Base-by-base conservation (phyloP, 805 yeast genomes). In the Candida wancherniae region DNA sequence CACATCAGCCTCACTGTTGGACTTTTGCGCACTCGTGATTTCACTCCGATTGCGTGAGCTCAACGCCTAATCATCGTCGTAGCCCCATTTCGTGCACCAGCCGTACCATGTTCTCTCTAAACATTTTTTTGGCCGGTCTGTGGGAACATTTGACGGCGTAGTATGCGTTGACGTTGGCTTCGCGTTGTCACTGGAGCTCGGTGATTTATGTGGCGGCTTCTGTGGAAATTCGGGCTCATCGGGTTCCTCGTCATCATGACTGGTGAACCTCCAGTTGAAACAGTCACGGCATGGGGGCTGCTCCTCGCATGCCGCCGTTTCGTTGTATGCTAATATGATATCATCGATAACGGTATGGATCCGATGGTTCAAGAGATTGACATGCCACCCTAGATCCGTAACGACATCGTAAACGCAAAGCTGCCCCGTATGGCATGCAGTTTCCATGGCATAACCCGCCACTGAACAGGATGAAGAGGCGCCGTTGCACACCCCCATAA, bases 381-480 rank as follows among this genome's bases (percentile, higher is more conserved):
- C 88, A 49, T 77, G 80, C 96, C 97, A 90, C 2, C 97, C 97
- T 42, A 72, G 63, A 45, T 92, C 97, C 3, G 72, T 70, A 9
- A 88, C 95, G 8, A 82, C 88, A 49, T 92, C 97, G 58, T 90
- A 92, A 17, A 80, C 70, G 55, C 97, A 92, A 32, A 76, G 75
- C 53, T 71, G 72, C 0, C 97, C 98, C 0, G 95, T 73, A 55
- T 92, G 98, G 53, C 98, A 92, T 26, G 80, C 80, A 0, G 96
- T 80, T 50, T 92, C 98, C 95, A 92, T 80, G 8, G 97, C 98
- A 56, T 86, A 92, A 0, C 98, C 98, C 1, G 84, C 96, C 6
- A 85, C 69, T 37, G 90, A 79, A 57, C 98, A 92, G 2, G 88
- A 59, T 0, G 94, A 80, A 4, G 90, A 77, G 1, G 92, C 94